Evolutionary conservation across 2,329 filamentous ascomycete species (phyloP).

Genomic region (Fusarium sp.): DNA sequence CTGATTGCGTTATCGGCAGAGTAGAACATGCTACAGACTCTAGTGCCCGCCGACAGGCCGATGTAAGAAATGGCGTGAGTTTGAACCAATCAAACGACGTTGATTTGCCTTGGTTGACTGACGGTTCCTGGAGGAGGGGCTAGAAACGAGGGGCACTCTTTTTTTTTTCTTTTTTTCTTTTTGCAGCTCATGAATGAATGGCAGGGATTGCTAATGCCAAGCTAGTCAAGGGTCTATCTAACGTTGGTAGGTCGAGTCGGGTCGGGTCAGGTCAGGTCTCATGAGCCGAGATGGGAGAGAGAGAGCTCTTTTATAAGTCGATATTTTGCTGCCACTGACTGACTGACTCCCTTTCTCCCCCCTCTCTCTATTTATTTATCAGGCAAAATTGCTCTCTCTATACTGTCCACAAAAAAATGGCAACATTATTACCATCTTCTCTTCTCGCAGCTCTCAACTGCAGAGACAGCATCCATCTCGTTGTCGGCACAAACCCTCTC

Average conservation of each 20-base stretch:
- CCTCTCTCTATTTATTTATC: background rate
- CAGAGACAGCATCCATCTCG: constrained; percentile 77
- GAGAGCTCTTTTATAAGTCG: constrained; percentile 31
- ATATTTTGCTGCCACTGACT: background rate
- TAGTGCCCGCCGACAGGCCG: constrained; percentile 42
- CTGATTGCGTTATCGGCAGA: constrained; percentile 28
- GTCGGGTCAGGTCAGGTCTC: too few relatives aligned
- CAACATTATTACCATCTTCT: constrained; percentile 47
- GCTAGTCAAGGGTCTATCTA: background rate
- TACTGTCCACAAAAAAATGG: constrained; percentile 19
- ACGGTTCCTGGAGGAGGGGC: constrained; percentile 18
- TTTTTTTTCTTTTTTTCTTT: constrained; percentile 32
- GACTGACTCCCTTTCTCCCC: background rate
- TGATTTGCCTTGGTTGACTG: constrained; percentile 27
- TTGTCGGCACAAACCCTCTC: constrained; percentile 86
- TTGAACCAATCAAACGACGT: constrained; percentile 38
- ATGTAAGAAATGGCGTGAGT: constrained; percentile 49
- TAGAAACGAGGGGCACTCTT: constrained; percentile 22
- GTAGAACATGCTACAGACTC: background rate
- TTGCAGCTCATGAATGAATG: background rate
- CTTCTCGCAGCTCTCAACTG: constrained; percentile 79
- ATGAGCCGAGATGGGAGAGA: constrained; percentile 3
- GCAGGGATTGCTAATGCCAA: background rate
- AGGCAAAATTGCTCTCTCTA: background rate
- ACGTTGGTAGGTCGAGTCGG: too few relatives aligned